A percentile compares a stretch with the other conserved stretches of the same genome.
phyloP scores from a whole-genome alignment of 495 filamentous ascomycete species.

The Podospora pseudoanserina region DNA sequence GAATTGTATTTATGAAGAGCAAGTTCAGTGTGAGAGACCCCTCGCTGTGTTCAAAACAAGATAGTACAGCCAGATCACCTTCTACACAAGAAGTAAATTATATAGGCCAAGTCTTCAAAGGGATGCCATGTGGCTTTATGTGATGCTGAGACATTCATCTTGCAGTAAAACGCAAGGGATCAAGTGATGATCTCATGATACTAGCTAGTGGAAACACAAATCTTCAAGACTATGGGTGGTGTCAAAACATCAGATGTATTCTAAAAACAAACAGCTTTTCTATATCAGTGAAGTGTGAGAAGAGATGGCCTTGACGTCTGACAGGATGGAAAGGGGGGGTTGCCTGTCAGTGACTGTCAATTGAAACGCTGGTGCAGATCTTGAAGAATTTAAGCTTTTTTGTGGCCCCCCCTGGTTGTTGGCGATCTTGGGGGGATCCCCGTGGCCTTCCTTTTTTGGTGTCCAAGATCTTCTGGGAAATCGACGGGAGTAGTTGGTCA shows the following conservation, averaged over 20 bases:
- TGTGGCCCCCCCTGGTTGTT: not conserved
- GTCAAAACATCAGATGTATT: not conserved
- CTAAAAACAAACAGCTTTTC: not conserved
- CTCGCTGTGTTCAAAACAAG: too few species aligned
- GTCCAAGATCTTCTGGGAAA: not conserved
- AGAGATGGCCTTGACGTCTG: not conserved
- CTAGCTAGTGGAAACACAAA: not conserved
- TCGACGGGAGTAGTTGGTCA: too few species aligned
- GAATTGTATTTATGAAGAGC: too few species aligned
- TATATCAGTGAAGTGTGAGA: not conserved
- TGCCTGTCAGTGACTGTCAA: not conserved
- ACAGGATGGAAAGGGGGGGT: not conserved
- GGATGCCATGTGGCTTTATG: not conserved
- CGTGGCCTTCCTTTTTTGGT: not conserved
- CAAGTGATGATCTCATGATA: not conserved
- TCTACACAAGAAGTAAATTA: too few species aligned
- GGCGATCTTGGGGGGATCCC: not conserved
- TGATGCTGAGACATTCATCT: not conserved
- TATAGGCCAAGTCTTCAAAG: too few species aligned
- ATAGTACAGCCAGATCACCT: too few species aligned
- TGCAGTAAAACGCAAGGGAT: not conserved
- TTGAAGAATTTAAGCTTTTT: constrained; percentile 7
- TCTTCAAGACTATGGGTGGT: not conserved
- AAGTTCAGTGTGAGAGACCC: too few species aligned
- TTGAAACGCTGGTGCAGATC: not conserved